phyloP scores from a whole-genome alignment of 75 land plant species.

The Isoetes taiwanensis region DNA sequence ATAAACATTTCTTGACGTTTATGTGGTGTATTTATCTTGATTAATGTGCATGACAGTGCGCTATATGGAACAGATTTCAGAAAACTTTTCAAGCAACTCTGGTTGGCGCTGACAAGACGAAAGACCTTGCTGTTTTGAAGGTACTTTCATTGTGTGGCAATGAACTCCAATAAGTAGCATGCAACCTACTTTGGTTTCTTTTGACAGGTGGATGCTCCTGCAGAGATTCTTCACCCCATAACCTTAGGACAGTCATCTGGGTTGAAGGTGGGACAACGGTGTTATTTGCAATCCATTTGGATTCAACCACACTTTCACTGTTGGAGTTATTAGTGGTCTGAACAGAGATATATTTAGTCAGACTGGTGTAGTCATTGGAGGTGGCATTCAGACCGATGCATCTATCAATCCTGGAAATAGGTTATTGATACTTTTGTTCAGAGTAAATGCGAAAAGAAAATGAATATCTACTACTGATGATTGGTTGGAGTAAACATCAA shows the following conservation, averaged over 20 bases:
- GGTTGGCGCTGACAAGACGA: slow-evolving; percentile 81
- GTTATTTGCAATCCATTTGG: slow-evolving; percentile 97
- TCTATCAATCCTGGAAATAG: slow-evolving; percentile 97
- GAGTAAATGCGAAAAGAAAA: no score
- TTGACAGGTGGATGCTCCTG: slow-evolving; percentile 61
- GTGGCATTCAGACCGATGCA: slow-evolving; percentile 97
- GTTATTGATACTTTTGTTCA: slow-evolving; percentile 17
- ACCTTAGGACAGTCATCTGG: slow-evolving; percentile 55
- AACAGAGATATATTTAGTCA: slow-evolving; percentile 87
- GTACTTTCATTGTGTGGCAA: slow-evolving; percentile 19
- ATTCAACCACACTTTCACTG: slow-evolving; percentile 93
- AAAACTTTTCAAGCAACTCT: slow-evolving; percentile 82
- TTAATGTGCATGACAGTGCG: no score
- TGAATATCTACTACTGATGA: no score
- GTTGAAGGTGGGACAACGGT: slow-evolving; percentile 82
- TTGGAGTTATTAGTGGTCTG: slow-evolving; percentile 85
- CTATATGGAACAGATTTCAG: slow-evolving; percentile 72
- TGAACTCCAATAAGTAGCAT: not conserved
- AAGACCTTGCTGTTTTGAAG: slow-evolving; percentile 90
- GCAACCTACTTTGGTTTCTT: not conserved
- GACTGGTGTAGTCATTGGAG: slow-evolving; percentile 77
- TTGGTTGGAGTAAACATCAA: no score
- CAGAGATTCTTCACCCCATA: slow-evolving; percentile 58
- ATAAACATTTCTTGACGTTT: no score
- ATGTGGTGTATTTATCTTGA: no score